phyloP scores from a whole-genome alignment of 768 basidiomycete genomes.

The Auricularia heimuer region DNA sequence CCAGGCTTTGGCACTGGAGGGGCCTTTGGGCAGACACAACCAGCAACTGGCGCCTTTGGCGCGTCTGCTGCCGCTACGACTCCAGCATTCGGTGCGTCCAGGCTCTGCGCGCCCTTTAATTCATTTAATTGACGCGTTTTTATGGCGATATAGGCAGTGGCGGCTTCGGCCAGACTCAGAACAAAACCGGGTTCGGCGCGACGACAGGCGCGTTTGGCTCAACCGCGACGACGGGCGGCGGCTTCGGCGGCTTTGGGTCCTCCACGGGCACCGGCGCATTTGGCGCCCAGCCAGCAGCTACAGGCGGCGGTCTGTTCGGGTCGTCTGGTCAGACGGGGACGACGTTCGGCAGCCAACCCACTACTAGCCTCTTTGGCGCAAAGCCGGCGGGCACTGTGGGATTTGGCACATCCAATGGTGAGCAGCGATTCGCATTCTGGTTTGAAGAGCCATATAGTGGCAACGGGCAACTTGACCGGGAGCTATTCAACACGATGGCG shows the following conservation, averaged over 20 bases:
- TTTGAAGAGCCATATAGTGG: not conserved
- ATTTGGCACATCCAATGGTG: conserved; percentile 33
- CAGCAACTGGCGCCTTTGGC: conserved; percentile 11
- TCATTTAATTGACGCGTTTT: not conserved
- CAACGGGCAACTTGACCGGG: too few species aligned
- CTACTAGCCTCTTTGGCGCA: conserved; percentile 45
- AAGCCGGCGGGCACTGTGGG: conserved; percentile 34
- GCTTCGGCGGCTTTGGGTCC: conserved; percentile 45
- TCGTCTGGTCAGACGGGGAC: conserved; percentile 17
- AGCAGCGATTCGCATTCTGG: not conserved
- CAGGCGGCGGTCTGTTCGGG: conserved; percentile 14
- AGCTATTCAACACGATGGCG: too few species aligned
- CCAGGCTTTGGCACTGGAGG: not conserved
- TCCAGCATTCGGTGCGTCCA: conserved; percentile 26
- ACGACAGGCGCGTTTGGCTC: conserved; percentile 16
- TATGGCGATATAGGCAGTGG: conserved; percentile 6
- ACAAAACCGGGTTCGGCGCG: conserved; percentile 58
- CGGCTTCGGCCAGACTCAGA: conserved; percentile 31
- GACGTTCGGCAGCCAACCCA: conserved; percentile 25
- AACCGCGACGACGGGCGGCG: conserved; percentile 18
- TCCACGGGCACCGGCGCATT: conserved; percentile 33
- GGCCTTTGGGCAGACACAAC: not conserved
- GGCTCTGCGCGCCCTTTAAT: conserved; percentile 1
- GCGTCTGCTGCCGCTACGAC: conserved; percentile 9
- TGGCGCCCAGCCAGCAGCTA: conserved; percentile 20